phyloP scores from a whole-genome alignment of 139 green algal genomes.

The Tetradesmus lagerheimii region DNA sequence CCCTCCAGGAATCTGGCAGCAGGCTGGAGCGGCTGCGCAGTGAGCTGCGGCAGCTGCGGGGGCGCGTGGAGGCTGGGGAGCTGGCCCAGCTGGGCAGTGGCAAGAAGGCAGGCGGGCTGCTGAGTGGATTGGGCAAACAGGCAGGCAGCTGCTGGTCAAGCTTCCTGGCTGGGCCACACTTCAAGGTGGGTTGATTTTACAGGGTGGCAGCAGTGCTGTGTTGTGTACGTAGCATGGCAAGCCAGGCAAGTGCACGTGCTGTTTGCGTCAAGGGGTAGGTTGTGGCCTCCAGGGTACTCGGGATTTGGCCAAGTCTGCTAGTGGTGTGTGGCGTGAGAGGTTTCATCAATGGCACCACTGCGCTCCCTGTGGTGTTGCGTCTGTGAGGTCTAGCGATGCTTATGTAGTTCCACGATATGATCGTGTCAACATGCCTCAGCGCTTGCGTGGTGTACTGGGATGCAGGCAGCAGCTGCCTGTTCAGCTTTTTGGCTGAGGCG shows the following conservation, averaged over 20 bases:
- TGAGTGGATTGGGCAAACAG: neutral
- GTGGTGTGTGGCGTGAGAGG: no score
- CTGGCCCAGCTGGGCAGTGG: neutral
- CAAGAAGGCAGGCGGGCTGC: neutral
- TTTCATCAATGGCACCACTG: no score
- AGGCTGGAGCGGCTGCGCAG: constrained; percentile 37
- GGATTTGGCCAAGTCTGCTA: no score
- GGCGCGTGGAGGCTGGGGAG: neutral
- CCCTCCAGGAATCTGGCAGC: neutral
- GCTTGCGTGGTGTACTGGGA: neutral
- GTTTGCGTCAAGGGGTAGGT: no score
- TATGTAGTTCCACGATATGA: no score
- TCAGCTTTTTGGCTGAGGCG: constrained; percentile 35
- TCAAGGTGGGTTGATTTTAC: neutral
- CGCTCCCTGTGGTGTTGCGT: no score
- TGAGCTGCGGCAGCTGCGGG: neutral
- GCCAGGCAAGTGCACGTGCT: no score
- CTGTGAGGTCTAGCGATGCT: no score
- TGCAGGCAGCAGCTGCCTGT: constrained; percentile 25
- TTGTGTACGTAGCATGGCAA: no score
- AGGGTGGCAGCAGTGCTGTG: no score
- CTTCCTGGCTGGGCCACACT: constrained; percentile 17
- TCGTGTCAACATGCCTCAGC: no score
- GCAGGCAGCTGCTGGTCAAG: neutral
- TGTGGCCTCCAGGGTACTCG: no score